A percentile compares a stretch with the other conserved stretches of the same genome.
phyloP scores from a whole-genome alignment of 805 yeast species.

The Kluyveromyces aestuarii region DNA sequence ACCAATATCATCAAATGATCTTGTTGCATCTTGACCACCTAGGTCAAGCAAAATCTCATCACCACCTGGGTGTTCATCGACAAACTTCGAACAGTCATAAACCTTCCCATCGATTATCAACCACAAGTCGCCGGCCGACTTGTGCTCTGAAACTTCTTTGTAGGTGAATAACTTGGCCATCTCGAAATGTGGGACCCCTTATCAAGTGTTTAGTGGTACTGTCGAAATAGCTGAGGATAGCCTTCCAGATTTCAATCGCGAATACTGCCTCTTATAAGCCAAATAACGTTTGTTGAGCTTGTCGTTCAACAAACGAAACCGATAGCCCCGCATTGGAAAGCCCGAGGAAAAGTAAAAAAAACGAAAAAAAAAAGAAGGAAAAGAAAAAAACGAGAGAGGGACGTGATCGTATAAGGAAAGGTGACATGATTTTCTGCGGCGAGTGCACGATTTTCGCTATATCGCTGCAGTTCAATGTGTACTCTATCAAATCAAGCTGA shows the following conservation, averaged over 20 bases:
- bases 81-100: conserved; percentile 63
- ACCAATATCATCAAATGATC: conserved; percentile 83
- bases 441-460: no score
- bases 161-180: conserved; percentile 48
- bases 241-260: not conserved
- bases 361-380: not conserved
- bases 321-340: not conserved
- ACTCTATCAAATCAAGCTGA: no score
- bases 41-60: conserved; percentile 69
- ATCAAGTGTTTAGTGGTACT: no score
- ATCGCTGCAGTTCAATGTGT: no score
- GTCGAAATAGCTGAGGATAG: not conserved
- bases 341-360: not conserved
- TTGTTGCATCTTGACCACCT: conserved; percentile 80
- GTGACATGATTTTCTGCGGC: not conserved
- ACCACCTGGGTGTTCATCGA: conserved; percentile 67
- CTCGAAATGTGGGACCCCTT: not conserved
- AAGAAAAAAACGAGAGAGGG: not conserved
- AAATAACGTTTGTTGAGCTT: not conserved
- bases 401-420: not conserved
- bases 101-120: conserved; percentile 75
- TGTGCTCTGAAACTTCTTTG: conserved; percentile 67
- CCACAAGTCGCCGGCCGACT: conserved; percentile 73
- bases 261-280: not conserved
- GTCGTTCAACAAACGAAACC: not conserved